phyloP scores from a whole-genome alignment of 331 rosid species.

The Malus hybrid region DNA sequence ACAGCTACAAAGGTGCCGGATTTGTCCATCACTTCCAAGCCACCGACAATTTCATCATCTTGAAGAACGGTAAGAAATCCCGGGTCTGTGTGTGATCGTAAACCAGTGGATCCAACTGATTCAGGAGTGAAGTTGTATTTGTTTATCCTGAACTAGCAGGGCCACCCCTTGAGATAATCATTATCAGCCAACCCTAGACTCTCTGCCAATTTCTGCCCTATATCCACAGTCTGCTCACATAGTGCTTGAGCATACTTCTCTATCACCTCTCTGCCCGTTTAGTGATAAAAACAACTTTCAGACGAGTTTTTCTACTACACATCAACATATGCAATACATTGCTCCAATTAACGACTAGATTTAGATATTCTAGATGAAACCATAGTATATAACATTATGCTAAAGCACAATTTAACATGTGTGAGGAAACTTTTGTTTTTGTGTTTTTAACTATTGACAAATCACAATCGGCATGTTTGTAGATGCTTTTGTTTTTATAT shows the following conservation, averaged over 20 bases:
- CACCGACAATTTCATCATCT: constrained; percentile 58
- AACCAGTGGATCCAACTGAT: constrained; percentile 42
- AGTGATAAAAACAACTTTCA: background rate
- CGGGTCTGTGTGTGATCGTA: constrained; percentile 43
- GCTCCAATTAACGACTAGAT: too few relatives aligned
- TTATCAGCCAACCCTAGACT: constrained; percentile 27
- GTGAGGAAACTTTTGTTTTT: too few relatives aligned
- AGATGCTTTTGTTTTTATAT: too few relatives aligned
- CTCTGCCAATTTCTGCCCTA: constrained; percentile 37
- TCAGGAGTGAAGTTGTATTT: constrained; percentile 49
- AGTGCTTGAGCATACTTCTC: constrained; percentile 38
- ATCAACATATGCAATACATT: too few relatives aligned
- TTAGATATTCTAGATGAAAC: too few relatives aligned
- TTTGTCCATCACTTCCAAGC: constrained; percentile 43
- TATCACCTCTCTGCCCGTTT: constrained; percentile 28
- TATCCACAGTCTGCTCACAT: constrained; percentile 18
- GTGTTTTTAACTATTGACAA: too few relatives aligned
- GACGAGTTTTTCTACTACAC: too few relatives aligned
- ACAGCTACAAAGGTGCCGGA: constrained; percentile 23
- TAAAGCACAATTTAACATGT: too few relatives aligned
- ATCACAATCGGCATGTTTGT: too few relatives aligned
- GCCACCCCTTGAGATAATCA: constrained; percentile 33
- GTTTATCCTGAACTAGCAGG: constrained; percentile 6
- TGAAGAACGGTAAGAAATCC: constrained; percentile 52
- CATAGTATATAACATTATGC: too few relatives aligned